Evolutionary conservation across 108 stramenopile genomes (phyloP), one percentile per base, ranked within the genome.

Genomic region (Skeletonema grethae): DNA sequence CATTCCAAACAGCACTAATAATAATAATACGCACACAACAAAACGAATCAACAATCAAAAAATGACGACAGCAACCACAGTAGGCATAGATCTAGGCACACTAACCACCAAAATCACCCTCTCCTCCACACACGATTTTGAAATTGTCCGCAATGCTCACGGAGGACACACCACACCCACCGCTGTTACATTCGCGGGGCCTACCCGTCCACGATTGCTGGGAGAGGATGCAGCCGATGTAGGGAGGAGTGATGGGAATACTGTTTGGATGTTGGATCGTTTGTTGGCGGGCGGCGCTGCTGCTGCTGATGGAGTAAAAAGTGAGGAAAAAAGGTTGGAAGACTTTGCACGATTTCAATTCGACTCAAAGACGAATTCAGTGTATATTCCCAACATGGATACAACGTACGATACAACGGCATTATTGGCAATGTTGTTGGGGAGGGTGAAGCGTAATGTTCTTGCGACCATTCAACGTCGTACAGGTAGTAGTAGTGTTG

Each of bases 81-180:
- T 84, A 18, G 86, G 86, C 20, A 55, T 86, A 38, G 82, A 86
- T 36, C 56, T 86, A 34, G 86, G 86, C 64, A n/a, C 73, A 43
- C 73, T 67, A 34, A 60, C 76, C n/a, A 81, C 85, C 62, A 86
- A 86, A 63, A 46, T 77, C 30, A 69, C 73, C 13, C 41, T 77
- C 45, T 80, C 75, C 15, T 32, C 55, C 9, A 24, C 20, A 0
- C 20, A 53, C 38, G 39, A 63, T 22, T 70, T 76, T 67, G 85
- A 86, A 63, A 71, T 86, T 46, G 85, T 86, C 1, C 85, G 85
- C 7, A 84, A 72, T 53, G 75, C 80, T 18, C 79, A 77, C 13
- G 85, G 85, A 10, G 68, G 66, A 25, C 85, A 86, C 64, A 65
- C 61, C 50, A 71, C 72, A 11, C 83, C 85, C 16, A 78, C 85